phyloP scores from a whole-genome alignment of 2,329 filamentous ascomycete species.

The Ascochyta clinopodiicola region DNA sequence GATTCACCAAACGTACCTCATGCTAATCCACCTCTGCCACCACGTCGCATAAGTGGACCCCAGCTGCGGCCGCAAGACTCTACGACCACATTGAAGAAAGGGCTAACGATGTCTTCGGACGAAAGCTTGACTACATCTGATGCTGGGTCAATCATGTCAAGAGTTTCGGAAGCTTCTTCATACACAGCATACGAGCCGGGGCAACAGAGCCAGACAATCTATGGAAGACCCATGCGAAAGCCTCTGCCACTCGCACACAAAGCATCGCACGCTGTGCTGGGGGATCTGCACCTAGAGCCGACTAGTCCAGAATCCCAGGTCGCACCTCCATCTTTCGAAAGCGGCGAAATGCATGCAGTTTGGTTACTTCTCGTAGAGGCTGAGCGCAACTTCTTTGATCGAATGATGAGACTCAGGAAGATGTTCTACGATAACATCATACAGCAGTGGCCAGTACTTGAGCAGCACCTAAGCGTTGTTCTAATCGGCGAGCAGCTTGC shows the following conservation, averaged over 20 bases:
- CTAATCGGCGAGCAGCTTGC: slow-evolving; percentile 27
- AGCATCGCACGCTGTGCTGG: slow-evolving; percentile 19
- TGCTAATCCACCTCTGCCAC: slow-evolving; percentile 24
- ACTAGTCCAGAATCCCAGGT: neutral
- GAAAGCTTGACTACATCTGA: slow-evolving; percentile 15
- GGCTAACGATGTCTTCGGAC: slow-evolving; percentile 16
- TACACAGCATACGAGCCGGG: slow-evolving; percentile 18
- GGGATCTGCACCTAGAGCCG: neutral
- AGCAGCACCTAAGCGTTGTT: slow-evolving; percentile 33
- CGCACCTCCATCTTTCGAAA: slow-evolving; percentile 11
- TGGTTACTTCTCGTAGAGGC: slow-evolving; percentile 32
- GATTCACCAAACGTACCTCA: neutral
- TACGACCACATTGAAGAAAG: neutral
- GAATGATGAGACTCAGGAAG: slow-evolving; percentile 31
- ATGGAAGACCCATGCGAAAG: slow-evolving; percentile 14
- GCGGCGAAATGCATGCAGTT: slow-evolving; percentile 27
- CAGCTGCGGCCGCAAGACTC: slow-evolving; percentile 3
- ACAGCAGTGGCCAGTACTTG: slow-evolving; percentile 36
- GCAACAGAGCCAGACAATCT: slow-evolving; percentile 1
- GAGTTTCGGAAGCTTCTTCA: slow-evolving; percentile 26
- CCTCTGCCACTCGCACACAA: slow-evolving; percentile 22
- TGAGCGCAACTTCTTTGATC: slow-evolving; percentile 35
- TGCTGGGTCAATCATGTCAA: slow-evolving; percentile 17
- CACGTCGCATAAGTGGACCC: slow-evolving; percentile 26
- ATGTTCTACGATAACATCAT: slow-evolving; percentile 37